These are phyloP conservation scores for Trametes villosa DNA, from an alignment of 768 basidiomycete species.

Conservation along the genomic window DNA sequence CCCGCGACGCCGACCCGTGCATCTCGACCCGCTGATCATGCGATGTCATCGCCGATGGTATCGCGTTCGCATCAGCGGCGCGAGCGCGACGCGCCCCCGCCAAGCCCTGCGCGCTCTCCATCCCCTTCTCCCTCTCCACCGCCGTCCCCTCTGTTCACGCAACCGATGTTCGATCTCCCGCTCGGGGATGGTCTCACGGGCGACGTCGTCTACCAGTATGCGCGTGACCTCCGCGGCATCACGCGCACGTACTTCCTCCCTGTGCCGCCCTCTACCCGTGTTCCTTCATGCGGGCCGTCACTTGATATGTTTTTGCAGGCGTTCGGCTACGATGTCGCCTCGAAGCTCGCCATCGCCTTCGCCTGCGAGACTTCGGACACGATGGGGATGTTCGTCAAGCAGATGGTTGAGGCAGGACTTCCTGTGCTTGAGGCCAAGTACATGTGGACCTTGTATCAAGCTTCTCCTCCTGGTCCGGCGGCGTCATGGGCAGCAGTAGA, in stretches of 20 bases:
- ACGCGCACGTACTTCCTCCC: not conserved
- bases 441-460: not conserved
- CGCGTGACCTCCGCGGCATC: not conserved
- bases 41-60: no score
- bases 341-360: not conserved
- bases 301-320: not conserved
- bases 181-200: not conserved
- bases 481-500: not conserved
- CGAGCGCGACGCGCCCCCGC: not conserved
- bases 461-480: not conserved
- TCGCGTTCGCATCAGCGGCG: not conserved
- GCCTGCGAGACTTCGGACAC: not conserved
- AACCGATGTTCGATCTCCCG: not conserved
- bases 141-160: not conserved
- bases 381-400: not conserved
- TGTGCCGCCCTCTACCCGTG: not conserved
- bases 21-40: no score
- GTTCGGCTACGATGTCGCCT: not conserved
- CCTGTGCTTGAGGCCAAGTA: conserved; percentile 2
- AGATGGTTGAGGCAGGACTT: no score
- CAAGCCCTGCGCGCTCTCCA: not conserved
- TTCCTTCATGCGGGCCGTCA: not conserved
- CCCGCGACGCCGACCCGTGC: no score
- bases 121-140: not conserved
- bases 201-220: not conserved